Base-by-base conservation (phyloP, 495 filamentous ascomycete genomes). In the Stereocaulon alpinum region DNA sequence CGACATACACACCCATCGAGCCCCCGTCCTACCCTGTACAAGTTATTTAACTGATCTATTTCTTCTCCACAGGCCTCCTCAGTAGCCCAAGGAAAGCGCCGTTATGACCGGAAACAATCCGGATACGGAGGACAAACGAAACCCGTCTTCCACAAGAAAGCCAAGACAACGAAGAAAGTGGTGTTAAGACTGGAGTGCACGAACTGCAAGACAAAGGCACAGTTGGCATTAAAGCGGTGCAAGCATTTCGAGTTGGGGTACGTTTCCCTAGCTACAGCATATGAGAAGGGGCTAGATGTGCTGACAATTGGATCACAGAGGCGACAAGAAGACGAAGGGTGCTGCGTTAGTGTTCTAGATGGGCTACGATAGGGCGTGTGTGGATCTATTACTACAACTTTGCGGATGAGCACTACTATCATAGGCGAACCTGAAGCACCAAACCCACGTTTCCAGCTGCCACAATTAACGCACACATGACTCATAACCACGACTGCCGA, bases 241-340 rank as follows among this genome's bases (percentile, higher is more conserved):
- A 65, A 62, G 43, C 63, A 65, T 45, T 65, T 65, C 27, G 63
- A 64, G 53, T 32, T 64, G 24, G 62, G 62, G 42, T 52, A 52
- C 20, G 49, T 52, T 1, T 7, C 12, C 6, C 34, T n/a, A 3
- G 15, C 24, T 11, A 48, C 4, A 24, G 30, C 12, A 27, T 34
- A 3, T 37, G 6, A 18, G 15, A 9, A 52, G 6, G 34, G 20
- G 22, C 10, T 6, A 58, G 4, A 20, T 22, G 17, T 20, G 55
- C 60, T 62, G 22, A 62, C 29, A 1, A 5, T 14, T 64, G 20
- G 45, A 63, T 57, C 72, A 76, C 67, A 96, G 93, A 85, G 94
- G 94, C 81, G 94, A 99, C 86, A 99, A 99, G 90, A 99, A 99
- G 90, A 99, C 94, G 72, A 99, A 99, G 88, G 94, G 94, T 86